A percentile compares a stretch with the other conserved stretches of the same genome.
Evolutionary conservation across 176 grass and related monocot species (phyloP).

Genomic region (Metroxylon sagu): DNA sequence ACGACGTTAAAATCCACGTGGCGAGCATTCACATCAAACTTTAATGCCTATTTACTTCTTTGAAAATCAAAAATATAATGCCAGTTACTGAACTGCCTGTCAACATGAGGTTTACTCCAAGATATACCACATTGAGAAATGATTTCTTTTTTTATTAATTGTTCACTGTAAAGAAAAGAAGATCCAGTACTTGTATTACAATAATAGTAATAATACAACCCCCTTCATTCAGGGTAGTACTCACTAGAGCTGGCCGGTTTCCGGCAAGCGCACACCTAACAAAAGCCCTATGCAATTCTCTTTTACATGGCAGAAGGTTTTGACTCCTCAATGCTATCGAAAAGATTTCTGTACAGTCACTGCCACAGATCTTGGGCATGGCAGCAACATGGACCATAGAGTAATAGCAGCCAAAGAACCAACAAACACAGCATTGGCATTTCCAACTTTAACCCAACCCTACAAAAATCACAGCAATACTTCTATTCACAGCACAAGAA

Average conservation of each 20-base stretch:
- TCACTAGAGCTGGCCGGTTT: slow-evolving; percentile 42
- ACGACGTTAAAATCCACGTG: too few relatives aligned
- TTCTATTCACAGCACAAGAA: slow-evolving; percentile 24
- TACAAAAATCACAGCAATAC: slow-evolving; percentile 11
- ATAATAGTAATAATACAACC: too few relatives aligned
- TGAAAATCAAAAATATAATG: too few relatives aligned
- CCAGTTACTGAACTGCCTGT: too few relatives aligned
- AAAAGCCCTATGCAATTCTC: slow-evolving; percentile 6
- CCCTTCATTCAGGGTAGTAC: neutral
- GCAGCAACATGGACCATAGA: slow-evolving; percentile 30
- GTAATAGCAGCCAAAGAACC: slow-evolving; percentile 16
- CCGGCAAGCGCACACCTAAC: slow-evolving; percentile 33
- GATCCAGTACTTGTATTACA: too few relatives aligned
- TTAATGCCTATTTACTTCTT: too few relatives aligned
- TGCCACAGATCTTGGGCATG: slow-evolving; percentile 13
- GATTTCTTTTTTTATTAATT: too few relatives aligned
- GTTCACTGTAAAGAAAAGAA: too few relatives aligned
- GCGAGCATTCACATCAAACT: too few relatives aligned
- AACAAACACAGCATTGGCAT: slow-evolving; percentile 37
- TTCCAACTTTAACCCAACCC: slow-evolving; percentile 20
- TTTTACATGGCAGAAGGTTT: slow-evolving; percentile 7
- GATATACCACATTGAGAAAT: too few relatives aligned
- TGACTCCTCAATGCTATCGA: slow-evolving; percentile 17
- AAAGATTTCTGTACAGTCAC: slow-evolving; percentile 38
- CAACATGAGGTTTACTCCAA: too few relatives aligned